These are phyloP conservation scores for Lepidopterella palustris DNA, from an alignment of 495 filamentous ascomycete genomes.

Conservation along the genomic window DNA sequence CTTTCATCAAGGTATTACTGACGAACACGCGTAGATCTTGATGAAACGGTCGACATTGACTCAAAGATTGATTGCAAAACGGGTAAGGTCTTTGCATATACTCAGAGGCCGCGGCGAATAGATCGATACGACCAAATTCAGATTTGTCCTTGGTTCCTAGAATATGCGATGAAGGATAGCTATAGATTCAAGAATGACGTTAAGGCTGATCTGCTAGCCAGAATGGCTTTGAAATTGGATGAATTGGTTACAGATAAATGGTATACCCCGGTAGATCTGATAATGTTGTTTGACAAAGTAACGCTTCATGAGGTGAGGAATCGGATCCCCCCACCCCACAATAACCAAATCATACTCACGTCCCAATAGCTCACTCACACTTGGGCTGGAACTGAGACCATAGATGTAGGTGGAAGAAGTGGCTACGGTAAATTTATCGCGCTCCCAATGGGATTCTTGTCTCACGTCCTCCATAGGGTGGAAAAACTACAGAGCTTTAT, in stretches of 20 bases:
- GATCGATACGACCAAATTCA: slow-evolving; percentile 1
- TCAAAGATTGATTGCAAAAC: neutral
- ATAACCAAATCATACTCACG: neutral
- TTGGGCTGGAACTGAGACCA: neutral
- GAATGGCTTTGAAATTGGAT: slow-evolving; percentile 2
- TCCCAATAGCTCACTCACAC: slow-evolving; percentile 1
- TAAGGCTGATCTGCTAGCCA: neutral
- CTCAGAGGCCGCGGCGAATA: neutral
- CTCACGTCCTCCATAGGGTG: neutral
- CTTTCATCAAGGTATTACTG: neutral
- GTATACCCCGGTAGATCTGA: slow-evolving; percentile 5
- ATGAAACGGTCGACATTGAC: neutral
- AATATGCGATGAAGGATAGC: slow-evolving; percentile 3
- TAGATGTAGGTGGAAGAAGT: neutral
- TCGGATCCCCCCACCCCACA: neutral
- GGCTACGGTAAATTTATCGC: neutral
- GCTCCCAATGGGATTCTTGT: neutral
- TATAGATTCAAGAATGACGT: neutral
- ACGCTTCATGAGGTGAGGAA: slow-evolving; percentile 1
- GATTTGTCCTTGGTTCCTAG: slow-evolving; percentile 6
- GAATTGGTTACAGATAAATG: slow-evolving; percentile 1
- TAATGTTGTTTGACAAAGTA: slow-evolving; percentile 6
- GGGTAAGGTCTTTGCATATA: neutral
- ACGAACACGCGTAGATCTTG: neutral
- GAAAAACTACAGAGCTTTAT: neutral